Conservation (phyloP, 768 basidiomycete genomes). For the Boletales sp. region DNA sequence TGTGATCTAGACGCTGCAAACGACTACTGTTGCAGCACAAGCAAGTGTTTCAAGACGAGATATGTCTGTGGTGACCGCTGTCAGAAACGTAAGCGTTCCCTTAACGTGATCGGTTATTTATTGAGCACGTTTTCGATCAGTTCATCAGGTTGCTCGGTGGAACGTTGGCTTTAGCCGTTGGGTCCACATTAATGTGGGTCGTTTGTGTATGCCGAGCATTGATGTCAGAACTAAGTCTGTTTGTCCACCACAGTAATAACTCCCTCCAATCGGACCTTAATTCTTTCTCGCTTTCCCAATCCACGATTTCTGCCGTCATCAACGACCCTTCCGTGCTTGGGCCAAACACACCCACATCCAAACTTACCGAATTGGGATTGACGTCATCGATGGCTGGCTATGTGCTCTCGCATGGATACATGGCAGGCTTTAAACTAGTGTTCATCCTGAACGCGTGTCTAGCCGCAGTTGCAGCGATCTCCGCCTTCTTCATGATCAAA, state of each 20-base stretch:
- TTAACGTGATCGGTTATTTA: not conserved
- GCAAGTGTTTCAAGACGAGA: slow-evolving; percentile 67
- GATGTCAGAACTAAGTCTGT: not conserved
- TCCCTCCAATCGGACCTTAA: slow-evolving; percentile 42
- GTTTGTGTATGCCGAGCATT: slow-evolving; percentile 5
- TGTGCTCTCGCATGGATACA: slow-evolving; percentile 50
- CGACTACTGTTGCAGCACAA: slow-evolving; percentile 69
- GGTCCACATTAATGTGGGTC: slow-evolving; percentile 51
- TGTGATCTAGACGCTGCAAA: slow-evolving; percentile 46
- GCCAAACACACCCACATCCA: slow-evolving; percentile 26
- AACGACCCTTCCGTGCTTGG: slow-evolving; percentile 44
- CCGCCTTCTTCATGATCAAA: slow-evolving; percentile 57
- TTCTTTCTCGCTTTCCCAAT: slow-evolving; percentile 33
- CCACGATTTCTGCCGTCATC: slow-evolving; percentile 43
- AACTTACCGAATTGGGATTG: slow-evolving; percentile 35
- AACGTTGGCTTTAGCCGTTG: slow-evolving; percentile 61
- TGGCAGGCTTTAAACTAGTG: slow-evolving; percentile 51
- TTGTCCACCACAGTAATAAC: slow-evolving; percentile 37
- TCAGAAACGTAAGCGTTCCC: slow-evolving; percentile 47
- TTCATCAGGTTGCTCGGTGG: slow-evolving; percentile 71
- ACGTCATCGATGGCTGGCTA: slow-evolving; percentile 33
- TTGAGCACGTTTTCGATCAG: slow-evolving; percentile 29
- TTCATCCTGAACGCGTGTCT: slow-evolving; percentile 61
- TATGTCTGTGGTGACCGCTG: slow-evolving; percentile 74
- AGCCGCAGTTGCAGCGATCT: slow-evolving; percentile 50